A percentile compares a stretch with the other conserved stretches of the same genome.
phyloP scores from a whole-genome alignment of 176 grass and related monocot genomes.

The Typha latifolia region DNA sequence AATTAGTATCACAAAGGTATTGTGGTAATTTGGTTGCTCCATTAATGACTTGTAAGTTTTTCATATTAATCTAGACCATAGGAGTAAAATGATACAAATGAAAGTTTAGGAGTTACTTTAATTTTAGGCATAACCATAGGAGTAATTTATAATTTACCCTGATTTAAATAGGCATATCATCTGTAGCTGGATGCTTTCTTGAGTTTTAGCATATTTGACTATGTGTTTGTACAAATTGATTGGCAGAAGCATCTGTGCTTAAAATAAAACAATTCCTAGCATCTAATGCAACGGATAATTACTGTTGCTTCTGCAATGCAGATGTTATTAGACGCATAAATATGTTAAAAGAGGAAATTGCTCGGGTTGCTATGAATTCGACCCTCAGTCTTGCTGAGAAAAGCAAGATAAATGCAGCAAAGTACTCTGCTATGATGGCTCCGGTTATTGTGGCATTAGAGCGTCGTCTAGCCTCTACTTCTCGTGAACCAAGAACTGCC shows the following conservation, averaged over 20 bases:
- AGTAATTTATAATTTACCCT: no score
- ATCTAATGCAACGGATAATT: not conserved
- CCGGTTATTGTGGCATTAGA: conserved; percentile 91
- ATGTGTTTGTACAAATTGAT: not conserved
- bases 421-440: conserved; percentile 98
- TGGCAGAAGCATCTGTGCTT: not conserved
- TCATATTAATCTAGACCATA: no score
- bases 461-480: conserved; percentile 75
- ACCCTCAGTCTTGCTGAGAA: conserved; percentile 83
- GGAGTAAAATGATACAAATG: no score
- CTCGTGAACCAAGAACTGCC: conserved; percentile 79
- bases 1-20: no score
- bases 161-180: no score
- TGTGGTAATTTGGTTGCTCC: no score
- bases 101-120: no score
- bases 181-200: no score
- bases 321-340: conserved; percentile 87
- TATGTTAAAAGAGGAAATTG: conserved; percentile 94
- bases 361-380: conserved; percentile 76
- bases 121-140: no score
- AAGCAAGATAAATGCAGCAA: conserved; percentile 86
- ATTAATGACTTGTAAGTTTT: no score
- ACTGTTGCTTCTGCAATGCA: conserved; percentile 35
- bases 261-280: not conserved
- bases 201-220: no score